These are phyloP conservation scores for Saccharomyces pastorianus DNA, from an alignment of 1,139 yeast species.

Conservation along the genomic window DNA sequence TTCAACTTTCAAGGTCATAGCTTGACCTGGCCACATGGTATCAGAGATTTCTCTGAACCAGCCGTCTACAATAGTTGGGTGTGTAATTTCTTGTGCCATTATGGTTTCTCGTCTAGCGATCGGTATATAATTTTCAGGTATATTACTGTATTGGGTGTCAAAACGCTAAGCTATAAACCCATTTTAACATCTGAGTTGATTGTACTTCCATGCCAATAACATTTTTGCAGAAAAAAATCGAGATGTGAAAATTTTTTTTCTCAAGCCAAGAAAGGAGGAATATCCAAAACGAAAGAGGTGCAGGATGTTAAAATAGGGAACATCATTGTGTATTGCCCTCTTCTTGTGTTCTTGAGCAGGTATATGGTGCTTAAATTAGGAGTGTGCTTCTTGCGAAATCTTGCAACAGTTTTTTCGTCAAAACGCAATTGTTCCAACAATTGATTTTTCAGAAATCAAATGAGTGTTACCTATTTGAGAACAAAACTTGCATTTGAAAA, in stretches of 20 bases:
- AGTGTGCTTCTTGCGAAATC: not conserved
- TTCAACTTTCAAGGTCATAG: constrained; percentile 77
- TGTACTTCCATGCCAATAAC: not conserved
- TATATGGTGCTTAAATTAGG: not conserved
- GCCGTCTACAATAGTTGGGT: constrained; percentile 67
- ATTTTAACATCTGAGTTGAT: not conserved
- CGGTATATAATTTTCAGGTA: not conserved
- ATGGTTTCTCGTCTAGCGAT: not conserved
- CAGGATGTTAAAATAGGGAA: not conserved
- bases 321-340: not conserved
- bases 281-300: not conserved
- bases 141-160: not conserved
- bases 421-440: not conserved
- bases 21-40: constrained; percentile 92
- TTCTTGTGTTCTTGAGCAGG: not conserved
- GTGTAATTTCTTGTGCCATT: constrained; percentile 44
- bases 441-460: not conserved
- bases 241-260: not conserved
- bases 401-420: not conserved
- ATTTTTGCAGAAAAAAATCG: not conserved
- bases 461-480: not conserved
- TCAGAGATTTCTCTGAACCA: constrained; percentile 88
- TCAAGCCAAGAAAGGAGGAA: not conserved
- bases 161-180: not conserved
- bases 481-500: not conserved